phyloP scores from a whole-genome alignment of 306 rosid genomes.

The Cucumis melo region DNA sequence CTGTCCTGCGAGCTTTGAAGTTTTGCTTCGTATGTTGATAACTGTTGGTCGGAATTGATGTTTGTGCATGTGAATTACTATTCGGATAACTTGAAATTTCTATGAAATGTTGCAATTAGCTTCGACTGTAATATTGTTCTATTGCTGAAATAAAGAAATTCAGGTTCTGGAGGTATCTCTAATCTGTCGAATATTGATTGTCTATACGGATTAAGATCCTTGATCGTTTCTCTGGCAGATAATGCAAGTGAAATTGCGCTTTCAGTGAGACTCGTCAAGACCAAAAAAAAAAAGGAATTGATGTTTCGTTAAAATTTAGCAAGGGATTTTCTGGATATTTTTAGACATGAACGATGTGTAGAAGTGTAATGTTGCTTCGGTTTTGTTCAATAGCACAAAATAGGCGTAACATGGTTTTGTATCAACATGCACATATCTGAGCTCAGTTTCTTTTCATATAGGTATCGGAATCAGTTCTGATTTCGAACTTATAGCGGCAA shows the following conservation, averaged over 20 bases:
- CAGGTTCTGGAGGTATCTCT: background rate
- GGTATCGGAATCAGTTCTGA: background rate
- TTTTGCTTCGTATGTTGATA: background rate
- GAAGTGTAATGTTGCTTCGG: background rate
- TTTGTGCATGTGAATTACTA: background rate
- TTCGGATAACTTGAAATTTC: background rate
- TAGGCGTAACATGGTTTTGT: background rate
- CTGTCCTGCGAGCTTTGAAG: background rate
- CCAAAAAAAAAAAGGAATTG: background rate
- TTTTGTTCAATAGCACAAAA: background rate
- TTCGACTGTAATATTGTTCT: background rate
- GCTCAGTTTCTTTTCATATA: background rate
- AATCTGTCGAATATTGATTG: background rate
- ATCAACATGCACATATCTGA: background rate
- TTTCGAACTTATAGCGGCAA: background rate
- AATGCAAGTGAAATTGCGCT: background rate
- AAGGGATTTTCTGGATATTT: background rate
- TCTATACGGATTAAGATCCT: background rate
- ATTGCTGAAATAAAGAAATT: background rate
- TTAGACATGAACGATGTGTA: background rate
- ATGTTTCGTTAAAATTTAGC: background rate
- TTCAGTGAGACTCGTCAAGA: background rate
- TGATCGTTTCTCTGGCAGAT: background rate
- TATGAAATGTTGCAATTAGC: background rate
- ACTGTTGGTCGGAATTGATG: background rate